phyloP scores from a whole-genome alignment of 2,329 filamentous ascomycete genomes.

The Alternaria atra region DNA sequence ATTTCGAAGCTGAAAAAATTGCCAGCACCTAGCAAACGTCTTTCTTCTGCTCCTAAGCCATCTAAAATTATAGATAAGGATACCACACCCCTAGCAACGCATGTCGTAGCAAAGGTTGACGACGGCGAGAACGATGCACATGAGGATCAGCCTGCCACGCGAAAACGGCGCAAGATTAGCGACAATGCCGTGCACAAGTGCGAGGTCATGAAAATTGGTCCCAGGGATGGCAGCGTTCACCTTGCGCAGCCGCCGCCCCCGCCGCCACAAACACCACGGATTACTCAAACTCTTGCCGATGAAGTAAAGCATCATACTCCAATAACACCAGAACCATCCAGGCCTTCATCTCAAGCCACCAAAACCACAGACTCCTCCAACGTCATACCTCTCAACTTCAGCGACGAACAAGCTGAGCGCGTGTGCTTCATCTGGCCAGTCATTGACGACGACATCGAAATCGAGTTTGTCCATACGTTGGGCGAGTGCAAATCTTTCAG shows the following conservation, averaged over 20 bases:
- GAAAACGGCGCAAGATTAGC: constrained; percentile 7
- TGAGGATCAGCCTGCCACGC: not conserved
- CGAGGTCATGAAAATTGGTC: not conserved
- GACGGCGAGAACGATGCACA: not conserved
- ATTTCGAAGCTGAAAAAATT: not conserved
- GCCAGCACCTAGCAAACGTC: not conserved
- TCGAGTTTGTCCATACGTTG: constrained; percentile 15
- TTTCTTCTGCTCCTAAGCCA: not conserved
- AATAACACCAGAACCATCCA: not conserved
- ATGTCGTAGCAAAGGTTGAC: not conserved
- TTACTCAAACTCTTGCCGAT: not conserved
- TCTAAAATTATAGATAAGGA: not conserved
- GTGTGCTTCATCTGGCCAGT: constrained; percentile 18
- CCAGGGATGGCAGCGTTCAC: not conserved
- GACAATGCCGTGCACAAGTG: not conserved
- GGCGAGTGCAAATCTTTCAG: constrained; percentile 17
- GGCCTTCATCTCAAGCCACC: not conserved
- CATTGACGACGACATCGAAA: constrained; percentile 12
- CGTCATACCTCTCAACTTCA: constrained; percentile 8
- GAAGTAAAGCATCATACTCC: not conserved
- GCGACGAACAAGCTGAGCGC: constrained; percentile 16
- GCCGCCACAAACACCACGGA: not conserved
- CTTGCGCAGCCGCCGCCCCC: not conserved
- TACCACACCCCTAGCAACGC: not conserved
- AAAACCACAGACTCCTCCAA: not conserved